Conservation (phyloP, 2,329 filamentous ascomycete species). For the Diaporthe sp. region DNA sequence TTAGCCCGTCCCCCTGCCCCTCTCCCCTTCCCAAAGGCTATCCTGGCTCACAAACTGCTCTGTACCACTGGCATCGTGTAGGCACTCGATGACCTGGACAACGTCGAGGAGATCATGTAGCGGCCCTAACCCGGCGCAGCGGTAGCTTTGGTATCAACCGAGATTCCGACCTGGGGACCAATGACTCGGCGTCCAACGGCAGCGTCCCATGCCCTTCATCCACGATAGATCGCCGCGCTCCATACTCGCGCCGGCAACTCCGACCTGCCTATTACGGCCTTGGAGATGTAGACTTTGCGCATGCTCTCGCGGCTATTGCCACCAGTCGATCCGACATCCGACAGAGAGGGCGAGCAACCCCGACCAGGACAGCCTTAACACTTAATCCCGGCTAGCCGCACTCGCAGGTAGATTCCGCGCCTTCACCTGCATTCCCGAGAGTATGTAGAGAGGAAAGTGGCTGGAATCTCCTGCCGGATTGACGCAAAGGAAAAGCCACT, state of each 20-base stretch:
- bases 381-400: background rate
- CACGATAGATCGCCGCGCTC: slow-evolving; percentile 8
- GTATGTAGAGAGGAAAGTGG: background rate
- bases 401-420: background rate
- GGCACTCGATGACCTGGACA: background rate
- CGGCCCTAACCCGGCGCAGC: background rate
- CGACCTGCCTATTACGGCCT: slow-evolving; percentile 2
- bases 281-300: background rate
- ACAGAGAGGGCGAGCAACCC: too few relatives aligned
- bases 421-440: background rate
- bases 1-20: background rate
- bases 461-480: background rate
- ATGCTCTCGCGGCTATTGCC: slow-evolving; percentile 6
- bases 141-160: background rate
- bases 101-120: background rate
- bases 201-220: background rate
- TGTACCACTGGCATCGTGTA: background rate
- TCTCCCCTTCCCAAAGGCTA: background rate
- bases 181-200: slow-evolving; percentile 1
- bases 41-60: background rate
- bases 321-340: slow-evolving; percentile 5
- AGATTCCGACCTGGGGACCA: background rate
- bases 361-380: background rate
- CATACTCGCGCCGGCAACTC: slow-evolving; percentile 4
- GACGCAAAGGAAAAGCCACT: background rate